Percentiles rank a stretch among this genome's conserved stretches.
Evolutionary conservation across 2,329 filamentous ascomycete genomes (phyloP).

Genomic region (Trichophyton benhamiae): DNA sequence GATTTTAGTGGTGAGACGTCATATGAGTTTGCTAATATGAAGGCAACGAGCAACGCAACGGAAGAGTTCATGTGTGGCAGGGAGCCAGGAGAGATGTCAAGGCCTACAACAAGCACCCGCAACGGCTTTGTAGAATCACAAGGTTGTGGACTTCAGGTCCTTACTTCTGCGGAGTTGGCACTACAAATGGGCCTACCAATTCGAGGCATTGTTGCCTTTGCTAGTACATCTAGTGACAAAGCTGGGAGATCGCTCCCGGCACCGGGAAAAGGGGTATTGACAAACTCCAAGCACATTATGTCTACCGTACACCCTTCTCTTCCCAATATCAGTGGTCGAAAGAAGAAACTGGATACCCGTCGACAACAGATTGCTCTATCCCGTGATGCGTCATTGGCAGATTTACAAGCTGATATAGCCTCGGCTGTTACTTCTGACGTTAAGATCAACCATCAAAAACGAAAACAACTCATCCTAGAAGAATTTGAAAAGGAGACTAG

Average conservation of each 20-base stretch:
- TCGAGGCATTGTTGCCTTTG: conserved; percentile 22
- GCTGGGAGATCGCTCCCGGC: conserved; percentile 29
- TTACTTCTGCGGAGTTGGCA: conserved; percentile 25
- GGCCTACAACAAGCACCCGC: conserved; percentile 24
- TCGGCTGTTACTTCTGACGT: background rate
- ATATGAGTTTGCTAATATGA: conserved; percentile 28
- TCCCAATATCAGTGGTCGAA: conserved; percentile 19
- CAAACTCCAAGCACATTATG: conserved; percentile 15
- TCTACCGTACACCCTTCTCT: conserved; percentile 14
- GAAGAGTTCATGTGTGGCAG: conserved; percentile 21
- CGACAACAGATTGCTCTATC: conserved; percentile 10
- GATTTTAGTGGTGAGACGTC: conserved; percentile 24
- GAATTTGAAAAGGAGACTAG: conserved; percentile 2
- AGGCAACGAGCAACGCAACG: conserved; percentile 25
- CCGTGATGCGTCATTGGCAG: background rate
- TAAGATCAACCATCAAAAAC: background rate
- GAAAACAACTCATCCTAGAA: conserved; percentile 8
- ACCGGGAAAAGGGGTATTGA: conserved; percentile 28
- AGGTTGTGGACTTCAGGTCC: conserved; percentile 27
- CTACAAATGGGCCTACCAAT: conserved; percentile 16
- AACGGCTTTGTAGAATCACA: conserved; percentile 29
- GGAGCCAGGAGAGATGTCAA: conserved; percentile 24
- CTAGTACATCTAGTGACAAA: conserved; percentile 25
- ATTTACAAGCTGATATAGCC: background rate
- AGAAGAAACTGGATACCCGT: conserved; percentile 16